Percentiles rank a stretch among this genome's conserved stretches.
Conservation (phyloP, 192 early-diverging fungal genomes). For the Geosiphon pyriformis region DNA sequence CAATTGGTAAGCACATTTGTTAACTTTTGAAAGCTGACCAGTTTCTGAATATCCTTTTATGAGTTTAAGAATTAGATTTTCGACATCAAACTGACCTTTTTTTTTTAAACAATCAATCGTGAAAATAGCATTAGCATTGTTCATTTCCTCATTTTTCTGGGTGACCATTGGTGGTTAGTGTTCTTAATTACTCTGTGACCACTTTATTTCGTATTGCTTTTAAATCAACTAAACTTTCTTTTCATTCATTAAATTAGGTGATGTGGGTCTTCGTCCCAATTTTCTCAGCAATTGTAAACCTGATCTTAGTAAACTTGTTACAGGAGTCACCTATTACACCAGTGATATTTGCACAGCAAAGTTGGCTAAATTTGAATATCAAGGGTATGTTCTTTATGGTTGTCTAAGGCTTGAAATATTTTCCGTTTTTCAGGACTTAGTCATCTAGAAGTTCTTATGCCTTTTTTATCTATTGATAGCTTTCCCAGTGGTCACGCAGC, state of each 20-base stretch:
- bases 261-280: conserved; percentile 19
- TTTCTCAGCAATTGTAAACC: conserved; percentile 24
- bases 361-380: conserved; percentile 23
- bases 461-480: conserved; percentile 1
- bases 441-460: too few species aligned
- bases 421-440: too few species aligned
- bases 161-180: conserved; percentile 20
- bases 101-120: background rate
- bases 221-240: background rate
- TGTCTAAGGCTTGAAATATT: too few species aligned
- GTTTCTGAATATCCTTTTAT: background rate
- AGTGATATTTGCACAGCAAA: conserved; percentile 16
- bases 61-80: background rate
- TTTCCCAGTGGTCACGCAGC: conserved; percentile 26
- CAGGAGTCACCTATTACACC: conserved; percentile 12
- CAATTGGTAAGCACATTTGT: background rate
- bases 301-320: background rate
- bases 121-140: conserved; percentile 9
- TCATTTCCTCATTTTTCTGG: conserved; percentile 15
- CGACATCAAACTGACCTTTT: background rate
- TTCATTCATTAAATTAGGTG: background rate
- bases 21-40: background rate
- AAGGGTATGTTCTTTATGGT: conserved; percentile 25
- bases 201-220: background rate
- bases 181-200: background rate